These are phyloP conservation scores for Tylopilus vinaceipallidus DNA, from an alignment of 768 basidiomycete genomes.

Conservation along the genomic window DNA sequence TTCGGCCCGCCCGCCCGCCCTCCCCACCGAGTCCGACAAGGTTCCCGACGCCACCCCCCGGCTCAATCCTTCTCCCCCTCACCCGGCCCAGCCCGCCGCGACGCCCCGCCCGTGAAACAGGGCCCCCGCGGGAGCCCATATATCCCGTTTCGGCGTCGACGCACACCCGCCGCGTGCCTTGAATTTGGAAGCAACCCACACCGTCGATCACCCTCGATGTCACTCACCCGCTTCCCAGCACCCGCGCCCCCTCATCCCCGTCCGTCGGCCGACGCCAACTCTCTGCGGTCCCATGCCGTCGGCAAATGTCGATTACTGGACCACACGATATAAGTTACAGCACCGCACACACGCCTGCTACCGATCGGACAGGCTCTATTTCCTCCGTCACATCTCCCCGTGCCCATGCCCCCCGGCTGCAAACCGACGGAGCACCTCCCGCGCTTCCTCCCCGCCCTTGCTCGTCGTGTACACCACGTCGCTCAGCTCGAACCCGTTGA, in stretches of 20 bases:
- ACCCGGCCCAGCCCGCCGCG: conserved; percentile 16
- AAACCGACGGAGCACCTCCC: conserved; percentile 48
- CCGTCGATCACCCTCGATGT: conserved; percentile 33
- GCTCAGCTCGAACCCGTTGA: conserved; percentile 87
- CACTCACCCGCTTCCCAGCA: conserved; percentile 10
- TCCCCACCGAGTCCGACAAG: conserved; percentile 20
- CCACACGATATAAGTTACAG: conserved; percentile 14
- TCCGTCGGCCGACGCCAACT: conserved; percentile 20
- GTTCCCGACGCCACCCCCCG: conserved; percentile 19
- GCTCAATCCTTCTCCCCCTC: conserved; percentile 10
- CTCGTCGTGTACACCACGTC: conserved; percentile 79
- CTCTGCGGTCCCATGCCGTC: neutral
- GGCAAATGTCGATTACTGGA: conserved; percentile 13
- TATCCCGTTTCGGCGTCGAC: conserved; percentile 23
- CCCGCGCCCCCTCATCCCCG: conserved; percentile 1
- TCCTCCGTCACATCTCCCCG: conserved; percentile 13
- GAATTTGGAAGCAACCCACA: conserved; percentile 22
- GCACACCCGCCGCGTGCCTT: conserved; percentile 21
- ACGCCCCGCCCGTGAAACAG: conserved; percentile 14
- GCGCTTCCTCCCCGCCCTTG: conserved; percentile 50
- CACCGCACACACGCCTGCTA: conserved; percentile 2
- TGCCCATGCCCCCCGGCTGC: conserved; percentile 42
- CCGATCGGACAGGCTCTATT: conserved; percentile 1
- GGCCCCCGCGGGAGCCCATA: conserved; percentile 14
- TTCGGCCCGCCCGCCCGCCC: conserved; percentile 22